These are phyloP conservation scores for Raphanus raphanistrum DNA, from an alignment of 345 rosid genomes.

Conservation along the genomic window DNA sequence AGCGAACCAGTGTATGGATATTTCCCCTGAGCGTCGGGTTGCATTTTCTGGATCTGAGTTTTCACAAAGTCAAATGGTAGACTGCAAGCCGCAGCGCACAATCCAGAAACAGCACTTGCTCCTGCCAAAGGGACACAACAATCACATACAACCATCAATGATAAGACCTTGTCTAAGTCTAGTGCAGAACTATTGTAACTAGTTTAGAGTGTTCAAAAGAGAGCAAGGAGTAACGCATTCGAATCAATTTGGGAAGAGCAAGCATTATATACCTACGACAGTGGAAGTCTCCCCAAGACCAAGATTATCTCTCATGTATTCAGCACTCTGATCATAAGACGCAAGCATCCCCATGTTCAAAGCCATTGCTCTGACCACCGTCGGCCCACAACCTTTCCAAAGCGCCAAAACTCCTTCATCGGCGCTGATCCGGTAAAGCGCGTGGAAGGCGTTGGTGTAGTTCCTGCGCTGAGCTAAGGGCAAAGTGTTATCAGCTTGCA, in stretches of 20 bases:
- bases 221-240: neutral
- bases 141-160: neutral
- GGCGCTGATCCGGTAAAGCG: constrained; percentile 71
- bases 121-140: constrained; percentile 46
- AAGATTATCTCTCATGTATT: constrained; percentile 74
- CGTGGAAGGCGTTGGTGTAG: constrained; percentile 93
- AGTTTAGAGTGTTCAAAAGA: neutral
- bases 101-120: constrained; percentile 89
- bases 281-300: constrained; percentile 79
- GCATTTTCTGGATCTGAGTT: constrained; percentile 99
- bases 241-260: neutral
- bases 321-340: constrained; percentile 95
- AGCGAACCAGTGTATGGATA: constrained; percentile 87
- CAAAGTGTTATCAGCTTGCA: constrained; percentile 97
- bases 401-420: constrained; percentile 97
- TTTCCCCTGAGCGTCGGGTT: constrained; percentile 92
- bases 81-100: constrained; percentile 95
- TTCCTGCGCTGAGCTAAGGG: constrained; percentile 91
- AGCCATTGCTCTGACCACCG: constrained; percentile 99
- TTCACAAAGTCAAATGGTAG: constrained; percentile 95
- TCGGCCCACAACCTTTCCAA: constrained; percentile 99
- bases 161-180: neutral
- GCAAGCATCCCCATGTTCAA: constrained; percentile 99
- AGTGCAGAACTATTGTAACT: neutral
- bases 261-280: constrained; percentile 46